phyloP scores from a whole-genome alignment of 371 early-diverging fungal species.

The Mortierella sp. region DNA sequence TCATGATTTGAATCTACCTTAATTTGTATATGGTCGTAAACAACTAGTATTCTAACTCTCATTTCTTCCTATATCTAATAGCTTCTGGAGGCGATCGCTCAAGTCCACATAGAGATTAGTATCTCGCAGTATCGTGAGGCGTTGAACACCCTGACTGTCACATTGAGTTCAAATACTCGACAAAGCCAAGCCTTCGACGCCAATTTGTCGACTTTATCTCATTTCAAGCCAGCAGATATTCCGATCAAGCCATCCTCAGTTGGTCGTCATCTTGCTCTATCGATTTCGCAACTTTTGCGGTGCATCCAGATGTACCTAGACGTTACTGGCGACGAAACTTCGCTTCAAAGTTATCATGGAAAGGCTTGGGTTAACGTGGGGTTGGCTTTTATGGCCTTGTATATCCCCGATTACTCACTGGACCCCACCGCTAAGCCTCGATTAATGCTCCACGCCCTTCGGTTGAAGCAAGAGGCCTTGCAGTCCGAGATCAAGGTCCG shows the following conservation, averaged over 20 bases:
- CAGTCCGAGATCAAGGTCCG: slow-evolving; percentile 66
- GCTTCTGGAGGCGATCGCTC: slow-evolving; percentile 45
- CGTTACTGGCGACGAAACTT: slow-evolving; percentile 26
- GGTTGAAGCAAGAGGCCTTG: slow-evolving; percentile 60
- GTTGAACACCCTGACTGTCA: slow-evolving; percentile 9
- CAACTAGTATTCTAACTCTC: background rate
- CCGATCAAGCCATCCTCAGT: slow-evolving; percentile 40
- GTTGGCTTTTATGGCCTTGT: slow-evolving; percentile 71
- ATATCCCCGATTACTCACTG: slow-evolving; percentile 81
- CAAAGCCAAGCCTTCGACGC: slow-evolving; percentile 22
- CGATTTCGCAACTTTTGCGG: slow-evolving; percentile 29
- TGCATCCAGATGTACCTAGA: slow-evolving; percentile 33
- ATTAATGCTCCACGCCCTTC: slow-evolving; percentile 69
- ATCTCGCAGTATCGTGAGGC: slow-evolving; percentile 23
- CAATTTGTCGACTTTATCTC: slow-evolving; percentile 12
- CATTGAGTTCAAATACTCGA: slow-evolving; percentile 25
- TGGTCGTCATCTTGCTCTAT: slow-evolving; percentile 32
- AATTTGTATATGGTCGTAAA: background rate
- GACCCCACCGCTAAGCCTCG: slow-evolving; percentile 83
- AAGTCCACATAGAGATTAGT: slow-evolving; percentile 37
- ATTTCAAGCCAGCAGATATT: slow-evolving; percentile 24
- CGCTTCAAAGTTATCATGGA: slow-evolving; percentile 58
- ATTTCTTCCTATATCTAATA: slow-evolving; percentile 9
- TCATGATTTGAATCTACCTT: background rate
- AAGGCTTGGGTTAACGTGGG: slow-evolving; percentile 69